phyloP scores from a whole-genome alignment of 495 filamentous ascomycete genomes.

The Clavariopsis aquatica region DNA sequence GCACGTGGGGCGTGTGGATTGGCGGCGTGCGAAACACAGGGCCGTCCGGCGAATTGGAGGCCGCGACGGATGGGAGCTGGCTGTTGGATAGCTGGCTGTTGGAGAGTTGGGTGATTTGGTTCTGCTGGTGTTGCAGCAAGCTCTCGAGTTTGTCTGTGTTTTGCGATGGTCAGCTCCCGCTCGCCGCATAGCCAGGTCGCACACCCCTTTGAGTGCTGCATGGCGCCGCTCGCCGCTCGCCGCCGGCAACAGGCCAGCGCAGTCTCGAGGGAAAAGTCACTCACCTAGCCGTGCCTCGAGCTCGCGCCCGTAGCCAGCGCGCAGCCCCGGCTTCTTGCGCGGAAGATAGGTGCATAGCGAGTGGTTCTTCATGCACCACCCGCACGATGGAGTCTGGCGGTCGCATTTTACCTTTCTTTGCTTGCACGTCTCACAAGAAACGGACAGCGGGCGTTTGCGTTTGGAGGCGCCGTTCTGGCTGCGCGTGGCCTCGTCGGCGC shows the following conservation, averaged over 20 bases:
- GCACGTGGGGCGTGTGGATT: constrained; percentile 48
- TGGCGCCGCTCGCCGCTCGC: not conserved
- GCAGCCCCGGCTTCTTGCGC: constrained; percentile 78
- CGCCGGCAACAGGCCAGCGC: too few species aligned
- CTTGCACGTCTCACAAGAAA: constrained; percentile 79
- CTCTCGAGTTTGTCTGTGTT: constrained; percentile 41
- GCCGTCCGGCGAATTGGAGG: constrained; percentile 32
- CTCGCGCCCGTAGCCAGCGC: constrained; percentile 86
- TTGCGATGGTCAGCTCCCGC: not conserved
- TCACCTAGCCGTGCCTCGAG: constrained; percentile 71
- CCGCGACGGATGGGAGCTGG: constrained; percentile 16
- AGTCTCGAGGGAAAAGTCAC: constrained; percentile 49
- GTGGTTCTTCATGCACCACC: constrained; percentile 81
- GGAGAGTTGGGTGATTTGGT: constrained; percentile 42
- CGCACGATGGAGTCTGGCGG: constrained; percentile 73
- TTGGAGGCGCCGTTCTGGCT: constrained; percentile 50
- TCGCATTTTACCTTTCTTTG: constrained; percentile 65
- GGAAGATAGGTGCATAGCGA: constrained; percentile 81
- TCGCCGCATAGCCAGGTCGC: not conserved
- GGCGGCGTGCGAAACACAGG: constrained; percentile 36
- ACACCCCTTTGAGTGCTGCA: too few species aligned
- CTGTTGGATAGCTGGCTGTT: constrained; percentile 18
- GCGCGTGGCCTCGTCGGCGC: constrained; percentile 42
- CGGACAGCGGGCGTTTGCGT: constrained; percentile 56
- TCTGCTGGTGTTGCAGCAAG: constrained; percentile 43